These are phyloP conservation scores for Hypoxylon rickii DNA, from an alignment of 495 filamentous ascomycete species.

Conservation along the genomic window DNA sequence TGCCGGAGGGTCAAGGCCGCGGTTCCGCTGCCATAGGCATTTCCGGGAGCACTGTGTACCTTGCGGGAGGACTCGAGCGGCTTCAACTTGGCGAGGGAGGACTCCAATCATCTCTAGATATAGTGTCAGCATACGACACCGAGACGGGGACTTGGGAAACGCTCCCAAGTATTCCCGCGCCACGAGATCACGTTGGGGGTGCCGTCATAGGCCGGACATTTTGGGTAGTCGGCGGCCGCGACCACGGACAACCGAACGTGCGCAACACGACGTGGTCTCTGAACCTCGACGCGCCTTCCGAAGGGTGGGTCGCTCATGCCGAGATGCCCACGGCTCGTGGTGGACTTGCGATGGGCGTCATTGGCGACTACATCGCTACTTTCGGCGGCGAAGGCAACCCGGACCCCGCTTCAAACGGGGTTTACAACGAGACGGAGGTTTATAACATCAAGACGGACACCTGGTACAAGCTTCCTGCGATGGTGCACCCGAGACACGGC, in stretches of 20 bases:
- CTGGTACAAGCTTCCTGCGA: conserved; percentile 36
- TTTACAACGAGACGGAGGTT: conserved; percentile 42
- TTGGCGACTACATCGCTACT: conserved; percentile 41
- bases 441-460: conserved; percentile 40
- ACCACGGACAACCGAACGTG: conserved; percentile 32
- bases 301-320: conserved; percentile 33
- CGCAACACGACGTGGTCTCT: conserved; percentile 44
- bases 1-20: conserved; percentile 30
- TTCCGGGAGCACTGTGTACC: conserved; percentile 26
- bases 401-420: conserved; percentile 21
- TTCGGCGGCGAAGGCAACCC: conserved; percentile 52
- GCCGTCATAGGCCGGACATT: conserved; percentile 39
- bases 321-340: conserved; percentile 42
- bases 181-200: conserved; percentile 43
- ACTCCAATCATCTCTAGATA: conserved; percentile 21
- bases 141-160: conserved; percentile 31
- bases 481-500: conserved; percentile 45
- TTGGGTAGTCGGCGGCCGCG: conserved; percentile 46
- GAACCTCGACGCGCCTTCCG: conserved; percentile 30
- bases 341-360: conserved; percentile 39
- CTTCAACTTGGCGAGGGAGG: not conserved
- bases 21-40: conserved; percentile 33
- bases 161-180: conserved; percentile 42
- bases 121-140: conserved; percentile 43
- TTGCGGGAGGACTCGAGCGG: conserved; percentile 35